A percentile compares a stretch with the other conserved stretches of the same genome.
These are phyloP conservation scores for Urochloa ruziziensis DNA, from an alignment of 176 grass and related monocot genomes.

Conservation along the genomic window DNA sequence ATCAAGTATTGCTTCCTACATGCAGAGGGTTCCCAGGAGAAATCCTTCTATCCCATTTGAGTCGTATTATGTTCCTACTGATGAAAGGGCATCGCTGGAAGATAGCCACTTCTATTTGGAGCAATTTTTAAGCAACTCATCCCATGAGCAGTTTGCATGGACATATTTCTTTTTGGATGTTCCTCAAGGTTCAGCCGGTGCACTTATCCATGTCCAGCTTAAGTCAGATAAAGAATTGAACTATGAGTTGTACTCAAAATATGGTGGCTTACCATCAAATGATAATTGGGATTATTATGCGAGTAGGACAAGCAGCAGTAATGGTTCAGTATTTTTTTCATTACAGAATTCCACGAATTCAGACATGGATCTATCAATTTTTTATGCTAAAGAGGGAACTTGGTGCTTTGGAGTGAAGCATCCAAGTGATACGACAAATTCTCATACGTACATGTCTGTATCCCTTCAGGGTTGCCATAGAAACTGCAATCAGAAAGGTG, in stretches of 20 bases:
- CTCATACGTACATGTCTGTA: conserved; percentile 66
- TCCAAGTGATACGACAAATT: conserved; percentile 52
- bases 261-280: conserved; percentile 75
- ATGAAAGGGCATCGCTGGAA: conserved; percentile 42
- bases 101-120: conserved; percentile 59
- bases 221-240: conserved; percentile 69
- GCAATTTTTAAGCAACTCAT: conserved; percentile 77
- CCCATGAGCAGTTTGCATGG: conserved; percentile 60
- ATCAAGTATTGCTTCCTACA: conserved; percentile 29
- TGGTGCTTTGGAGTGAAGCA: conserved; percentile 89
- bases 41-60: conserved; percentile 66
- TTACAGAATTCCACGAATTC: conserved; percentile 56
- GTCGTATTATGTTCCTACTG: conserved; percentile 80
- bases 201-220: conserved; percentile 65
- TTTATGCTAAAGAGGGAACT: conserved; percentile 92
- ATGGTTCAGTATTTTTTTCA: conserved; percentile 57
- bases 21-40: conserved; percentile 82
- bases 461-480: conserved; percentile 83
- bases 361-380: conserved; percentile 83
- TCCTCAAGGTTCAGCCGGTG: conserved; percentile 82
- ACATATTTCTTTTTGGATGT: conserved; percentile 87
- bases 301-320: conserved; percentile 57
- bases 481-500: conserved; percentile 77
- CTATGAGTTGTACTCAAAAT: conserved; percentile 81
- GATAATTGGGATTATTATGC: conserved; percentile 84